Conservation (phyloP, 495 filamentous ascomycete genomes). For the Penicillium canariense region DNA sequence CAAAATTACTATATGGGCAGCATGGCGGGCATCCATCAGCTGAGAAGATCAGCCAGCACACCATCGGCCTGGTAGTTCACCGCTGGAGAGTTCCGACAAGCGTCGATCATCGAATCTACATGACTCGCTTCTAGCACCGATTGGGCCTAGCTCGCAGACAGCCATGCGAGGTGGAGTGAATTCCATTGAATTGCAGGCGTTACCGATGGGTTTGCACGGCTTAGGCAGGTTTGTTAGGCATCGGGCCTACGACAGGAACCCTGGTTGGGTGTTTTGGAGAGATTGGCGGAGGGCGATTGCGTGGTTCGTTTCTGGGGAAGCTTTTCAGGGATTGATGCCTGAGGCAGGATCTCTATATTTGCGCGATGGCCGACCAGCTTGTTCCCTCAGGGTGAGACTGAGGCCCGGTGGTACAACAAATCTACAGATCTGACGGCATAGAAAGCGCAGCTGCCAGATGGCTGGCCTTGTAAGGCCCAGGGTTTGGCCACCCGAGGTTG, state of each 20-base stretch:
- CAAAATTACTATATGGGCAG: too few species aligned
- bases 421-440: too few species aligned
- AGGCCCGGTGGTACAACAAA: too few species aligned
- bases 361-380: neutral
- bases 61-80: neutral
- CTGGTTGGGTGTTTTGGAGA: neutral
- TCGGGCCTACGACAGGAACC: neutral
- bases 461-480: neutral
- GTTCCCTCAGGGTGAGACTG: neutral
- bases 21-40: too few species aligned
- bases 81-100: neutral
- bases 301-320: neutral
- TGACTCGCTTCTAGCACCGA: constrained; percentile 1
- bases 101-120: neutral
- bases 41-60: neutral
- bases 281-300: neutral
- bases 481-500: neutral
- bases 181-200: too few species aligned
- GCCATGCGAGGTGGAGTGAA: neutral
- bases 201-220: too few species aligned
- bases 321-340: constrained; percentile 1
- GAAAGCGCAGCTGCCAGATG: too few species aligned
- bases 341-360: neutral
- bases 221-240: neutral
- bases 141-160: constrained; percentile 4